Base-by-base conservation (phyloP, 2,329 filamentous ascomycete genomes). In the Fusarium luffae region DNA sequence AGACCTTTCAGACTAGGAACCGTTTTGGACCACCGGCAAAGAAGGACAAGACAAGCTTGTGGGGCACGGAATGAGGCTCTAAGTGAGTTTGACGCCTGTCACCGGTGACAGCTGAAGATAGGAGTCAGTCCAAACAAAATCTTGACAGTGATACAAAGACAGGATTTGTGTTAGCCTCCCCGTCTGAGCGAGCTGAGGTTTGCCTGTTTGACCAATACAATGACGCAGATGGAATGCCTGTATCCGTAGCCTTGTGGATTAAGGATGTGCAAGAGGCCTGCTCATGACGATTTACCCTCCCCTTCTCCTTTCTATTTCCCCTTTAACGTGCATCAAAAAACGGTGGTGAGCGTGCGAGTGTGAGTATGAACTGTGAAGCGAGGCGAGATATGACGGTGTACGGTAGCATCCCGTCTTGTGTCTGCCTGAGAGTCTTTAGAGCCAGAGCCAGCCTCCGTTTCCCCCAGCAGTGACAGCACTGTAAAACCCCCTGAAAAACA, bases 191-290 rank as follows among this genome's bases (percentile, higher is more conserved):
- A 37, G 18, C 34, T 37, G 34, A 37, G 10, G 18, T 37, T 16
- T 48, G 14, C 48, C 32, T 37, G 42, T 57, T 65, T 47, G 55
- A 51, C 54, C 51, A 71, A 70, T 70, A 60, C 48, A 58, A 71
- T 70, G 68, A 70, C 68, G 68, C 68, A 71, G 32, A 65, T 57
- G 68, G 68, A 65, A 71, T 65, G 63, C 49, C 54, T 34, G 41
- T 21, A 47, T 52, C 27, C 34, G 63, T 70, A 70, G 68, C 67
- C 67, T 70, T 64, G 63, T 60, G 27, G 42, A 47, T 62, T 59
- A 52, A 40, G 44, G 52, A 54, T 62, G 40, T 37, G 54, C 27
- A 66, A 41, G 48, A 41, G n/a, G 48, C 46, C 49, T 59, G 54
- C 44, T 30, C 54, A 68, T 70, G 68, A 70, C 68, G 63, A 43